These are phyloP conservation scores for Vinca major DNA, from an alignment of 305 asterid genomes.

Conservation along the genomic window DNA sequence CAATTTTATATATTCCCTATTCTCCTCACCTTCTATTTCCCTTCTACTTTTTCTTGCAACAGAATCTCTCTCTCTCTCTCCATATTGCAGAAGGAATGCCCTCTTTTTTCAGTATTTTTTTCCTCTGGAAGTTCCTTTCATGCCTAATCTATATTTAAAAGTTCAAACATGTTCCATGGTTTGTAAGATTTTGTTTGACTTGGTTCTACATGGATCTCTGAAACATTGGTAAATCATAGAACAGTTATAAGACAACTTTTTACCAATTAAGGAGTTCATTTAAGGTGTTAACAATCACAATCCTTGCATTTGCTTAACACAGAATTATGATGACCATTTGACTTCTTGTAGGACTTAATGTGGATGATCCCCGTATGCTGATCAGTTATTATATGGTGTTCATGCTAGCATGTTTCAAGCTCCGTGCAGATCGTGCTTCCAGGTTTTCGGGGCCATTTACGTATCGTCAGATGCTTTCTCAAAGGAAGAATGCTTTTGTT, in stretches of 20 bases:
- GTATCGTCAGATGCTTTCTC: constrained; percentile 73
- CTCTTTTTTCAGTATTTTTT: not conserved
- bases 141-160: not conserved
- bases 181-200: not conserved
- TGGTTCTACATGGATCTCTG: not conserved
- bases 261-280: not conserved
- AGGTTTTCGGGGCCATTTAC: constrained; percentile 72
- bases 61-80: not conserved
- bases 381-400: constrained; percentile 80
- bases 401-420: constrained; percentile 85
- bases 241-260: not conserved
- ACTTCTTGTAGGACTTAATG: constrained; percentile 55
- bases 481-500: constrained; percentile 77
- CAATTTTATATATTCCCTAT: not conserved
- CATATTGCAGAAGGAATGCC: not conserved
- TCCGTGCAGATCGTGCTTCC: constrained; percentile 76
- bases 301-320: constrained; percentile 8
- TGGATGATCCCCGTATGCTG: constrained; percentile 93
- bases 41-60: not conserved
- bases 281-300: constrained; percentile 3
- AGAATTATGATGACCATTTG: constrained; percentile 12
- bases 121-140: not conserved
- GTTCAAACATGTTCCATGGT: not conserved
- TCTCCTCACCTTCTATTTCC: not conserved
- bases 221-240: not conserved